Evolutionary conservation across 192 early-diverging fungal genomes (phyloP).

Genomic region (Coemansia biformis): DNA sequence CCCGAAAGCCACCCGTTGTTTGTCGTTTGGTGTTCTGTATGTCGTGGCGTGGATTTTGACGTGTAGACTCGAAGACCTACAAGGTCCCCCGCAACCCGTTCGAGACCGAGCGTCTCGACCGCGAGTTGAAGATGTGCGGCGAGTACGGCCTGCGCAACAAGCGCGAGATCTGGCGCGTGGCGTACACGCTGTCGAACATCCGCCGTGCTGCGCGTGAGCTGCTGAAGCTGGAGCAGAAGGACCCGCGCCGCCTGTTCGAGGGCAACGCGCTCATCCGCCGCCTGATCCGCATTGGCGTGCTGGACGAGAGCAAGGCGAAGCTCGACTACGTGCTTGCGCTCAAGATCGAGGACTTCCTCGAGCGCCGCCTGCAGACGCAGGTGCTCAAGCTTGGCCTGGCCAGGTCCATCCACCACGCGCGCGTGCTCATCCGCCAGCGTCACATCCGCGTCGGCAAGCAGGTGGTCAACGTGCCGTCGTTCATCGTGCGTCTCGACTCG

Average conservation of each 20-base stretch:
- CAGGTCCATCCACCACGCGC: slow-evolving; percentile 98
- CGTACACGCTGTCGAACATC: slow-evolving; percentile 95
- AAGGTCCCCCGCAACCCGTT: slow-evolving; percentile 96
- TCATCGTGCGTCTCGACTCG: slow-evolving; percentile 85
- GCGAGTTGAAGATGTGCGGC: slow-evolving; percentile 89
- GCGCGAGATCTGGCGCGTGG: slow-evolving; percentile 98
- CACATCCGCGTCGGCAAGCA: slow-evolving; percentile 98
- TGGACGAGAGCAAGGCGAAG: slow-evolving; percentile 96
- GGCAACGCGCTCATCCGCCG: slow-evolving; percentile 99
- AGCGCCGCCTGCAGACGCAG: slow-evolving; percentile 98
- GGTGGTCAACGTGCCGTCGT: slow-evolving; percentile 93
- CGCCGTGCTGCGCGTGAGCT: slow-evolving; percentile 99
- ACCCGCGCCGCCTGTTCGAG: slow-evolving; percentile 96
- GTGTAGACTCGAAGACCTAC: slow-evolving; percentile 74
- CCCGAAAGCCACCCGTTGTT: slow-evolving; percentile 1
- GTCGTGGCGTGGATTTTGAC: slow-evolving; percentile 9
- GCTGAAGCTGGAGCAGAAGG: slow-evolving; percentile 91
- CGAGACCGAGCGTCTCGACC: slow-evolving; percentile 94
- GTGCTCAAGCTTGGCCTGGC: slow-evolving; percentile 97
- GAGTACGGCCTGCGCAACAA: slow-evolving; percentile 98
- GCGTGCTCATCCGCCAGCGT: slow-evolving; percentile 96
- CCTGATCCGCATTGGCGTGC: slow-evolving; percentile 96
- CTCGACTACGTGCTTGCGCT: slow-evolving; percentile 98
- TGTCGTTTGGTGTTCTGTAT: slow-evolving; percentile 6
- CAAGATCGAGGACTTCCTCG: slow-evolving; percentile 98